Evolutionary conservation across 192 early-diverging fungal species (phyloP), one percentile per base, ranked within the genome.

Genomic region (Coemansia sp.): DNA sequence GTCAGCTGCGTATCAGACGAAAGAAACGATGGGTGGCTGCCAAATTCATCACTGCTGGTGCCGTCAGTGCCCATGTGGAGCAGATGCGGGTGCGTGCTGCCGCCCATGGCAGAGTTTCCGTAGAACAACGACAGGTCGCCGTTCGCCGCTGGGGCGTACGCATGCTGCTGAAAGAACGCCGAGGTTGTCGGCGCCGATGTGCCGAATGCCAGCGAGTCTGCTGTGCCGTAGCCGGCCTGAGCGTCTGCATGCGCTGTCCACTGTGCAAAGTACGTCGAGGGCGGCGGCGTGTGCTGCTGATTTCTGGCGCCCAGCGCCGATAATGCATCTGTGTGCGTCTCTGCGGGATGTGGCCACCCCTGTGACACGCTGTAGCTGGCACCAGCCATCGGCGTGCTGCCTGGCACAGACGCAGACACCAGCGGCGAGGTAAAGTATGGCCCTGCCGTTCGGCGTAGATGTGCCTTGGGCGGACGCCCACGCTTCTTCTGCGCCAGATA

Each of bases 401-500:
- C 53, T 25, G 53, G 22, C 24, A 24, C 24, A 24, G 53, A 32
- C 1, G n/a, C 57, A 37, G 57, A 58, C 9, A 41, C 29, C 5
- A 32, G 29, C 29, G 29, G 29, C 5, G 29, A 32, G 29, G 29
- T 32, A 32, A 32, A 32, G 29, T 32, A 32, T 6, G 29, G 29
- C 29, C 29, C 29, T 6, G 32, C 38, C 2, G 57, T n/a, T 39
- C 8, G 39, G 10, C 32, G 57, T 9, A 11, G 35, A 19, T 72
- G 72, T 3, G 64, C n/a, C 41, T 81, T 81, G 39, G 73, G 72
- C 57, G 79, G 79, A 7, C 79, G 79, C 23, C 79, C 79, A 59
- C 79, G 79, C 55, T 73, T 82, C 56, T 73, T 76, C 56, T 73
- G 73, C 0, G 66, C 73, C 41, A 69, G 62, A 32, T 82, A 82